Evolutionary conservation across 768 basidiomycete genomes (phyloP), one percentile per base, ranked within the genome.

Genomic region (Mycena crocata): DNA sequence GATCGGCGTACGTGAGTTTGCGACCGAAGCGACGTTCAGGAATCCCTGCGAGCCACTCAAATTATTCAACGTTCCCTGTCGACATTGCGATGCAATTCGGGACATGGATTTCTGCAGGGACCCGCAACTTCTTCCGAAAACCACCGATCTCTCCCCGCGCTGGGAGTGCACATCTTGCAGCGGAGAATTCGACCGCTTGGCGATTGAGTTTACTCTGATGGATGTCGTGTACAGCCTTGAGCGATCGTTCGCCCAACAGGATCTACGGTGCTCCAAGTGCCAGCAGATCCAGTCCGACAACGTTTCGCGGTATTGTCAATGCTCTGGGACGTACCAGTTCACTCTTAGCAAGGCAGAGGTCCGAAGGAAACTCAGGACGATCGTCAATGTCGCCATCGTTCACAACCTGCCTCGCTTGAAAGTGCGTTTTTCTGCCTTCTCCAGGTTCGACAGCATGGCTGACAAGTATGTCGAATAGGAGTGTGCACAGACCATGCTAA

Each of bases 81-180:
- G 87, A 44, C 87, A 90, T 72, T 99, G 94, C 79, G 96, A 95
- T 76, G 80, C 83, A 17, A 84, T 96, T 65, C 88, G 93, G 3
- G 95, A 97, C 76, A 93, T 99, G 73, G 98, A 99, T 77, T 93
- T 99, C 73, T 98, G 97, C 76, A 89, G 97, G 19, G 97, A 99
- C 78, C 85, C 89, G 14, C 93, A 95, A 64, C 84, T 98, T 42
- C 82, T 94, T 45, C 90, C 93, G 13, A 82, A 82, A 68, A 80
- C 84, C 72, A 68, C 80, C 64, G 78, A 85, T 37, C 79, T 84
- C 9, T 80, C 84, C 21, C 82, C 85, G 8, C 87, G 85, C 60
- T 95, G 93, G 94, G 74, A 81, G 17, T 94, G 95, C 73, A 80
- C 83, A 55, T 81, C 81, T 57, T 98, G 96, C 70, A 88, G 87